Evolutionary conservation across 2,329 filamentous ascomycete species (phyloP).

Genomic region (Sphaerostilbella broomeana): DNA sequence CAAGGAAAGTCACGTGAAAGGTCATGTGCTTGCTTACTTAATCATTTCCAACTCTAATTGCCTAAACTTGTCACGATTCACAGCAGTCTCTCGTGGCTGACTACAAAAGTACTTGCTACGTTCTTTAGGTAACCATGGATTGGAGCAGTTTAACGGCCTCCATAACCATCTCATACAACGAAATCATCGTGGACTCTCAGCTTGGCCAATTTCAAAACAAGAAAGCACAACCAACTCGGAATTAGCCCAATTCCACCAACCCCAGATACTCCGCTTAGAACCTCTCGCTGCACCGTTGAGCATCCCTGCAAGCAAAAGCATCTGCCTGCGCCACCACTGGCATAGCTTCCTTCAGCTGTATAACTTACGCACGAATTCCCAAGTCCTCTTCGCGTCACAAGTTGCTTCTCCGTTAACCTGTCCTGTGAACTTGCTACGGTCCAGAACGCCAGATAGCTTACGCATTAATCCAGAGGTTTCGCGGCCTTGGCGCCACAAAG

Average conservation of each 20-base stretch:
- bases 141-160: too few relatives aligned
- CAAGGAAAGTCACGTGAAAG: neutral
- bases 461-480: neutral
- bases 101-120: too few relatives aligned
- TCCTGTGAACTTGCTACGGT: constrained; percentile 9
- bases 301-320: too few relatives aligned
- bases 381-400: constrained; percentile 5
- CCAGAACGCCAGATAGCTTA: neutral
- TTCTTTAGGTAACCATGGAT: too few relatives aligned
- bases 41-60: neutral
- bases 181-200: too few relatives aligned
- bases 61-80: neutral
- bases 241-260: neutral
- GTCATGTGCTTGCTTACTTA: neutral
- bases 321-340: constrained; percentile 5
- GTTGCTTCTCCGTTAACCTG: neutral
- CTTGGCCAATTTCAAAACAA: too few relatives aligned
- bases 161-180: too few relatives aligned
- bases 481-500: neutral
- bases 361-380: constrained; percentile 2
- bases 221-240: too few relatives aligned
- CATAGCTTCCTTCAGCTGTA: constrained; percentile 7
- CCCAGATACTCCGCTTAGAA: neutral
- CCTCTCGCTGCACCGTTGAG: too few relatives aligned
- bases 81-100: too few relatives aligned